Evolutionary conservation across 83 land plant genomes (phyloP).

Genomic region (Thuja plicata): DNA sequence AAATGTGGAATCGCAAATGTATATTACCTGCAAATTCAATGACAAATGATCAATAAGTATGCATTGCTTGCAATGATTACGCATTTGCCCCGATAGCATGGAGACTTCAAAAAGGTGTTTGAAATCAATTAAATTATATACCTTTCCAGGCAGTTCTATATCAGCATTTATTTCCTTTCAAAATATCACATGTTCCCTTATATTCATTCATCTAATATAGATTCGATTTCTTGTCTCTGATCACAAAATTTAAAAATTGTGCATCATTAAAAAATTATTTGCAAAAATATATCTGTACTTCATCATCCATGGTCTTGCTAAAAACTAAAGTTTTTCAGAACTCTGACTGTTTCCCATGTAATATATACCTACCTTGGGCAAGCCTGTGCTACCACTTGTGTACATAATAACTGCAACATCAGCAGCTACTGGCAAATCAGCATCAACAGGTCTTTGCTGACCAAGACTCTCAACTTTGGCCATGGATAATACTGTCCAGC

Average conservation of each 20-base stretch:
- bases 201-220: background rate
- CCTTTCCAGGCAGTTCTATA: background rate
- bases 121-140: background rate
- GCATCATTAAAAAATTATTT: background rate
- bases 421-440: slow-evolving; percentile 72
- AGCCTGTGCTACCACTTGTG: slow-evolving; percentile 97
- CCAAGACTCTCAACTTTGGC: slow-evolving; percentile 66
- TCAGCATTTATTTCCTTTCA: background rate
- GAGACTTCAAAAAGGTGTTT: background rate
- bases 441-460: slow-evolving; percentile 47
- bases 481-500: slow-evolving; percentile 74
- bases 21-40: background rate
- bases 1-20: background rate
- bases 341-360: background rate
- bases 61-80: too few relatives aligned
- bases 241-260: background rate
- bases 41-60: too few relatives aligned
- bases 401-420: slow-evolving; percentile 99
- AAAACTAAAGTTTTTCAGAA: background rate
- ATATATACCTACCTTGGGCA: slow-evolving; percentile 74
- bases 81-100: background rate
- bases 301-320: background rate
- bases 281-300: background rate
- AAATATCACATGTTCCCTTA: background rate
- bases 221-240: background rate